Evolutionary conservation across 192 early-diverging fungal genomes (phyloP).

Genomic region (Pilobolus umbonatus): DNA sequence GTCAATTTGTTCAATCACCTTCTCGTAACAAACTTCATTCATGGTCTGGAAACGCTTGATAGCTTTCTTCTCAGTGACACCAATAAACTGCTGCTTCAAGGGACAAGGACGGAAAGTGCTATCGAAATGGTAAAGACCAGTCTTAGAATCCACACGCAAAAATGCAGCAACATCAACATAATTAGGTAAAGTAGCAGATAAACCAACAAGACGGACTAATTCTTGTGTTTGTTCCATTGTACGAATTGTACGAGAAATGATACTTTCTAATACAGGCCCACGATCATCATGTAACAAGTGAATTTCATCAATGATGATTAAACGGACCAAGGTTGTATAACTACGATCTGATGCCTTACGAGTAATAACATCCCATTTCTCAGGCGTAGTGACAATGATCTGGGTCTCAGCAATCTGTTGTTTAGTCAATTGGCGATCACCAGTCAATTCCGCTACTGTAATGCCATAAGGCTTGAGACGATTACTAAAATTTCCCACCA

Average conservation of each 20-base stretch:
- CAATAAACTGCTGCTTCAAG: slow-evolving; percentile 93
- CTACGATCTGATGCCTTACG: slow-evolving; percentile 95
- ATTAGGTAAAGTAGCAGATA: slow-evolving; percentile 94
- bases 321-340: slow-evolving; percentile 70
- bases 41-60: slow-evolving; percentile 90
- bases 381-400: slow-evolving; percentile 96
- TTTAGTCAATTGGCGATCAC: slow-evolving; percentile 96
- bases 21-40: slow-evolving; percentile 97
- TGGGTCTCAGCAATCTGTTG: slow-evolving; percentile 94
- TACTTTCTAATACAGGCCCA: slow-evolving; percentile 92
- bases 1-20: slow-evolving; percentile 78
- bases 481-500: slow-evolving; percentile 84
- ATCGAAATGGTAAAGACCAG: slow-evolving; percentile 92
- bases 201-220: slow-evolving; percentile 83
- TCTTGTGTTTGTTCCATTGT: slow-evolving; percentile 88
- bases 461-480: slow-evolving; percentile 77
- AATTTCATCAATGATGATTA: slow-evolving; percentile 96
- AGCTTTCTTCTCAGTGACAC: slow-evolving; percentile 95
- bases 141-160: slow-evolving; percentile 76
- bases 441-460: slow-evolving; percentile 93
- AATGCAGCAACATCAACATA: slow-evolving; percentile 94
- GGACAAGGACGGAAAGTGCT: slow-evolving; percentile 90
- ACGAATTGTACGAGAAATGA: slow-evolving; percentile 84
- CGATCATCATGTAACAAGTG: slow-evolving; percentile 96
- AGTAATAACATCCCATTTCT: slow-evolving; percentile 99